phyloP scores from a whole-genome alignment of 805 yeast species.

The Wickerhamiella siamensis region DNA sequence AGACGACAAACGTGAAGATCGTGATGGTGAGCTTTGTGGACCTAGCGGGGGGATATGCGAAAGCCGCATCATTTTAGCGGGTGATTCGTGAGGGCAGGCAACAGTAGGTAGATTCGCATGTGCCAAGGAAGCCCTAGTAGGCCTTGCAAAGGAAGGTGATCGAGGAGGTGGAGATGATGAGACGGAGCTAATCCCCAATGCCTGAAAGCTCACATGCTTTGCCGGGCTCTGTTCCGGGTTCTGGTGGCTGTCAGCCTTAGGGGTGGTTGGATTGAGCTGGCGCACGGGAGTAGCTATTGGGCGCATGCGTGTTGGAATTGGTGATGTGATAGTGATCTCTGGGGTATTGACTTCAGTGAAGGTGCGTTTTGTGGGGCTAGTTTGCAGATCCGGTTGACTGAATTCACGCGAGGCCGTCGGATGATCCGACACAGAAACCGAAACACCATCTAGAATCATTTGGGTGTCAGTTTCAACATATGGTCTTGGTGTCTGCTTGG shows the following conservation, averaged over 20 bases:
- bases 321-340: neutral
- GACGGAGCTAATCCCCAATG: too few species aligned
- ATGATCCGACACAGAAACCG: too few species aligned
- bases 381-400: neutral
- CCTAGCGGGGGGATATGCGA: neutral
- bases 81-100: neutral
- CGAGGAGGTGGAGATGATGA: too few species aligned
- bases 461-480: neutral
- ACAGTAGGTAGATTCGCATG: neutral
- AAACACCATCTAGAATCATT: neutral
- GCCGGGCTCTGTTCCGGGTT: too few species aligned
- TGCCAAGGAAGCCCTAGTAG: neutral
- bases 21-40: neutral
- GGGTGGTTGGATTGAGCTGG: too few species aligned
- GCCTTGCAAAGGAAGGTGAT: neutral
- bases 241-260: too few species aligned
- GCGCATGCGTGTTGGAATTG: neutral
- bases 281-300: neutral
- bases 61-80: neutral
- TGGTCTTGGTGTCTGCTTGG: neutral
- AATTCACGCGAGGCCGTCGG: too few species aligned
- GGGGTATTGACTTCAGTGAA: neutral
- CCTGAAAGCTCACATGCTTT: too few species aligned
- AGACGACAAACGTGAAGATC: neutral
- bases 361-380: neutral